A percentile compares a stretch with the other conserved stretches of the same genome.
Evolutionary conservation across 2,329 filamentous ascomycete species (phyloP).

Genomic region (Ophiostoma ulmi): DNA sequence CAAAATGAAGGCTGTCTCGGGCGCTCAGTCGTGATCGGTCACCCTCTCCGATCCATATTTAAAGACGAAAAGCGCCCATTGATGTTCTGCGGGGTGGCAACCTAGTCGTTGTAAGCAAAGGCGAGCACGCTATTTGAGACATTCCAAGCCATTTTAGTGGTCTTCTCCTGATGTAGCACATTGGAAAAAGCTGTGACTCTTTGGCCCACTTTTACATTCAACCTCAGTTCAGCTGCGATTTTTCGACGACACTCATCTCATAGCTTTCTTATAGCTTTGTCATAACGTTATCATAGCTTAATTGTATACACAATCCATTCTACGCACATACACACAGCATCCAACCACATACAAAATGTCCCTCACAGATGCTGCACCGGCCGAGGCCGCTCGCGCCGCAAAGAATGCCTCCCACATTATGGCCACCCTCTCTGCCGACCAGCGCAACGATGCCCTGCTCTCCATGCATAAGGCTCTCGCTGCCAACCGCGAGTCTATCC

Average conservation of each 20-base stretch:
- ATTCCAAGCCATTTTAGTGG: not conserved
- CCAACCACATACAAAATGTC: conserved; percentile 57
- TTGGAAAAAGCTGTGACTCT: conserved; percentile 16
- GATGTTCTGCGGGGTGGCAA: conserved; percentile 16
- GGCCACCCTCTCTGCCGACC: conserved; percentile 67
- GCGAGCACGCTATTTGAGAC: not conserved
- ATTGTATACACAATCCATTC: not conserved
- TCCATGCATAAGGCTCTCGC: conserved; percentile 74
- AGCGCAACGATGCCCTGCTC: conserved; percentile 79
- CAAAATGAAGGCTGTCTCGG: not conserved
- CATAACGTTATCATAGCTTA: not conserved
- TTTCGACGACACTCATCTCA: not conserved
- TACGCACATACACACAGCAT: not conserved
- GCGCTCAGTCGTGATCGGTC: conserved; percentile 17
- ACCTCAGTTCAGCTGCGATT: not conserved
- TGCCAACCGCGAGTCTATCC: conserved; percentile 65
- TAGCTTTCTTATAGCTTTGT: not conserved
- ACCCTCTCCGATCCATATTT: conserved; percentile 17
- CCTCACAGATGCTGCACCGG: conserved; percentile 75
- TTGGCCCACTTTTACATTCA: conserved; percentile 7
- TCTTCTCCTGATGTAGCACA: not conserved
- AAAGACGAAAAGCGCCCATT: not conserved
- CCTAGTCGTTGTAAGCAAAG: not conserved
- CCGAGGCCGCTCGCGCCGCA: conserved; percentile 70
- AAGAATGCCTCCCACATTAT: conserved; percentile 77